Evolutionary conservation across 73 alveolate species (phyloP).

Genomic region (Paramecium bursaria): DNA sequence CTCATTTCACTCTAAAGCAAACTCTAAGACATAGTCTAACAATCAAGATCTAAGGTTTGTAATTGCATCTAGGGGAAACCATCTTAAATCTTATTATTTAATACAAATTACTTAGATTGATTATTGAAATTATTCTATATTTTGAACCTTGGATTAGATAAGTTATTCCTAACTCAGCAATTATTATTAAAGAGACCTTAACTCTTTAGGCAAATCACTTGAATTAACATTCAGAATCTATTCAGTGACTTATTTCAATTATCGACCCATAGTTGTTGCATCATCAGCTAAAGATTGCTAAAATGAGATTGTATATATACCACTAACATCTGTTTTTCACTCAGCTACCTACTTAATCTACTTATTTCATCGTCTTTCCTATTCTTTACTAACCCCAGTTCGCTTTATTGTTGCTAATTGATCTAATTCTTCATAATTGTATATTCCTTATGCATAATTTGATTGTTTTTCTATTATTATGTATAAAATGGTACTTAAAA

Average conservation of each 20-base stretch:
- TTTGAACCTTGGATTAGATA: background rate
- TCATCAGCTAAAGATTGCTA: constrained; percentile 24
- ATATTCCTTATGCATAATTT: constrained; percentile 9
- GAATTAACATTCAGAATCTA: background rate
- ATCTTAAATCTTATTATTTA: no score
- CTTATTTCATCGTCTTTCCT: constrained; percentile 6
- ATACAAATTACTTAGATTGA: background rate
- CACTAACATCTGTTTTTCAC: background rate
- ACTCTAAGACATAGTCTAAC: background rate
- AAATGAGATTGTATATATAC: background rate
- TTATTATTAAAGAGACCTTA: constrained; percentile 1
- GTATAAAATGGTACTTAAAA: background rate
- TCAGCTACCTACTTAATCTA: background rate
- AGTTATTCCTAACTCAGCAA: background rate
- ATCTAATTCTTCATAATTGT: background rate
- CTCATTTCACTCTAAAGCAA: background rate
- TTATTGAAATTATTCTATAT: background rate
- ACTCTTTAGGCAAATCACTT: background rate
- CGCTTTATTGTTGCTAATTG: background rate
- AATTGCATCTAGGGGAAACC: no score
- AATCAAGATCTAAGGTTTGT: no score
- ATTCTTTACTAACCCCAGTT: background rate
- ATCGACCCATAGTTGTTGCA: background rate
- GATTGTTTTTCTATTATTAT: background rate
- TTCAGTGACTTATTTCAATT: background rate